Conservation (phyloP, 2,329 filamentous ascomycete species). For the Penicillium sp. region DNA sequence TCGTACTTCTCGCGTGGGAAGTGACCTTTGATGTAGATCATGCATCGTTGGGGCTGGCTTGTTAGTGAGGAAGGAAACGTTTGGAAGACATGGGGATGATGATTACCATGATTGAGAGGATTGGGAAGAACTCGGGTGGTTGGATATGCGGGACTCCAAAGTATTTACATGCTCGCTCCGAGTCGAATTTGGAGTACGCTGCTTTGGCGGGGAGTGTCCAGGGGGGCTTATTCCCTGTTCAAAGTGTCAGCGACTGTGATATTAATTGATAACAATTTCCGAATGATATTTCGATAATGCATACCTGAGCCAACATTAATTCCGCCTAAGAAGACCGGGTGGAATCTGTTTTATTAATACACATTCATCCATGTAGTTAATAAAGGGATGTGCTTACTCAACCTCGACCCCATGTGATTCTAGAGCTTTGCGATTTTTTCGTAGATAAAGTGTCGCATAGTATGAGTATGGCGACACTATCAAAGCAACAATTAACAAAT, state of each 20-base stretch:
- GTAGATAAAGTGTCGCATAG: conserved; percentile 57
- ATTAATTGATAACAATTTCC: not conserved
- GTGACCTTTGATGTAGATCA: conserved; percentile 64
- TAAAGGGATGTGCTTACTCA: conserved; percentile 54
- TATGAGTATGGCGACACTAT: conserved; percentile 63
- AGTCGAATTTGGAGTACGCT: conserved; percentile 54
- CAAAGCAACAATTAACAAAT: not conserved
- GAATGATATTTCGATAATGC: not conserved
- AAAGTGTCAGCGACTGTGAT: not conserved
- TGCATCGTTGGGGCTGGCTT: conserved; percentile 59
- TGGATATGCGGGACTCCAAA: conserved; percentile 43
- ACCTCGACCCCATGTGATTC: conserved; percentile 60
- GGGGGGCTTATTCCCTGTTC: conserved; percentile 67
- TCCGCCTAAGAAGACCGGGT: conserved; percentile 69
- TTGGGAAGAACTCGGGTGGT: conserved; percentile 52
- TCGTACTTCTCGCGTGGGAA: conserved; percentile 53
- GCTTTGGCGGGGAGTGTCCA: conserved; percentile 70
- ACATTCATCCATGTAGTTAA: not conserved
- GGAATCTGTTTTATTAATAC: conserved; percentile 51
- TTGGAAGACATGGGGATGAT: conserved; percentile 29
- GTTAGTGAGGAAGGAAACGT: not conserved
- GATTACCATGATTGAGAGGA: conserved; percentile 50
- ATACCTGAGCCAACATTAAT: conserved; percentile 61
- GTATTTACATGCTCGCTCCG: conserved; percentile 50
- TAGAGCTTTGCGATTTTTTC: conserved; percentile 55